A percentile compares a stretch with the other conserved stretches of the same genome.
Conservation (phyloP, 169 alveolate genomes). For the Babesia bigemina region DNA sequence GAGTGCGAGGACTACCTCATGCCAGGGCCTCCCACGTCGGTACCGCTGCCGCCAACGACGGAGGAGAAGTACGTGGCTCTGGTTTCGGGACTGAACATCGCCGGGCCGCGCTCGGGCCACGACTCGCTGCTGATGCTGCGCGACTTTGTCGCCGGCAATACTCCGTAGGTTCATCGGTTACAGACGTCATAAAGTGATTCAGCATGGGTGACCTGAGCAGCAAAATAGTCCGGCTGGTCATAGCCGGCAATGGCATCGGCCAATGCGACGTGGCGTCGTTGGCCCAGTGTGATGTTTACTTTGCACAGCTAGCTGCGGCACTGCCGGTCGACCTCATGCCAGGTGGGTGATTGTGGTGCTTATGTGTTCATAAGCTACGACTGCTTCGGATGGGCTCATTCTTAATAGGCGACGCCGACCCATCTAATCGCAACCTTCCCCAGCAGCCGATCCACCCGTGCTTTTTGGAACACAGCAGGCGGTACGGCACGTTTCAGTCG, state of each 20-base stretch:
- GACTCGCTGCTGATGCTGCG: conserved; percentile 42
- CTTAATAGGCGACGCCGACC: conserved; percentile 50
- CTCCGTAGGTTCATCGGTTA: conserved; percentile 27
- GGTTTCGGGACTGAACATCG: conserved; percentile 53
- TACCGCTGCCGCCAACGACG: conserved; percentile 17
- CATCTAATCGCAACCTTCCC: conserved; percentile 68
- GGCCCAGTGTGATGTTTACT: conserved; percentile 39
- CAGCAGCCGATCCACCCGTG: conserved; percentile 66
- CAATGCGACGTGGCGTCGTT: conserved; percentile 56
- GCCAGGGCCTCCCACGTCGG: conserved; percentile 53
- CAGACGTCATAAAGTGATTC: background rate
- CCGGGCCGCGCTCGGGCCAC: conserved; percentile 18
- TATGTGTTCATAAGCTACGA: background rate
- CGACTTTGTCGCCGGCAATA: conserved; percentile 50
- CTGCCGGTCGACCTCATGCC: conserved; percentile 68
- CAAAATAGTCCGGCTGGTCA: conserved; percentile 54
- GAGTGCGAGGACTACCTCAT: conserved; percentile 57
- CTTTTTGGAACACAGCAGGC: conserved; percentile 61
- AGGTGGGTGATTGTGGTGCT: conserved; percentile 25
- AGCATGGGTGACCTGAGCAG: conserved; percentile 38
- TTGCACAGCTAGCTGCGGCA: conserved; percentile 58
- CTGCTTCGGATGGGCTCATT: background rate
- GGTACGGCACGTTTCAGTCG: conserved; percentile 61
- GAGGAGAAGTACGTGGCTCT: conserved; percentile 65
- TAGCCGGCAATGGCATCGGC: conserved; percentile 68